A percentile compares a stretch with the other conserved stretches of the same genome.
phyloP scores from a whole-genome alignment of 2,329 filamentous ascomycete genomes.

The Geosmithia putterillii region DNA sequence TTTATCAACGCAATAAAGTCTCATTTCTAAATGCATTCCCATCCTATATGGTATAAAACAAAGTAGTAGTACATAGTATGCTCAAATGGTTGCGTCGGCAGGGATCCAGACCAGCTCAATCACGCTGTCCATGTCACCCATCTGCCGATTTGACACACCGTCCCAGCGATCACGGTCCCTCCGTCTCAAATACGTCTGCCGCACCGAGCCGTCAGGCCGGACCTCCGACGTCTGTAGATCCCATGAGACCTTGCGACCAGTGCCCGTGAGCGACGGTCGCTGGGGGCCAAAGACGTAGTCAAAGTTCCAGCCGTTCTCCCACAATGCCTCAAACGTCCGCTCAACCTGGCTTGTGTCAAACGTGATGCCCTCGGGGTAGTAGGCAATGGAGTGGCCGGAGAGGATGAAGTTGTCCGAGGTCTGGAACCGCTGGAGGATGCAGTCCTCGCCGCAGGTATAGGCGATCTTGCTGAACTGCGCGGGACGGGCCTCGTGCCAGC shows the following conservation, averaged over 20 bases:
- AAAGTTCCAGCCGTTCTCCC: conserved; percentile 33
- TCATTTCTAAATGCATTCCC: too few relatives aligned
- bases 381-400: conserved; percentile 47
- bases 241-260: conserved; percentile 39
- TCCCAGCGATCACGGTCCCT: conserved; percentile 40
- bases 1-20: too few relatives aligned
- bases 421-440: conserved; percentile 44
- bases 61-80: too few relatives aligned
- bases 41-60: too few relatives aligned
- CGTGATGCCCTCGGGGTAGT: conserved; percentile 38
- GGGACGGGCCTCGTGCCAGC: conserved; percentile 39
- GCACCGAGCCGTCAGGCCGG: conserved; percentile 33
- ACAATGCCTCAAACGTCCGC: conserved; percentile 36
- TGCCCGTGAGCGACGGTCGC: conserved; percentile 30
- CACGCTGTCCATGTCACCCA: conserved; percentile 40
- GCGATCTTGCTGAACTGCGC: conserved; percentile 43
- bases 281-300: conserved; percentile 39
- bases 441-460: conserved; percentile 47
- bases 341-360: conserved; percentile 37
- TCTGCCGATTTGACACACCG: conserved; percentile 22
- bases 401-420: conserved; percentile 39
- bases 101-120: conserved; percentile 45
- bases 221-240: conserved; percentile 36
- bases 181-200: conserved; percentile 39
- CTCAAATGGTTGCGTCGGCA: too few relatives aligned